A percentile compares a stretch with the other conserved stretches of the same genome.
Evolutionary conservation across 2,329 filamentous ascomycete genomes (phyloP).

Genomic region (Chrysosporium keratinophilum): DNA sequence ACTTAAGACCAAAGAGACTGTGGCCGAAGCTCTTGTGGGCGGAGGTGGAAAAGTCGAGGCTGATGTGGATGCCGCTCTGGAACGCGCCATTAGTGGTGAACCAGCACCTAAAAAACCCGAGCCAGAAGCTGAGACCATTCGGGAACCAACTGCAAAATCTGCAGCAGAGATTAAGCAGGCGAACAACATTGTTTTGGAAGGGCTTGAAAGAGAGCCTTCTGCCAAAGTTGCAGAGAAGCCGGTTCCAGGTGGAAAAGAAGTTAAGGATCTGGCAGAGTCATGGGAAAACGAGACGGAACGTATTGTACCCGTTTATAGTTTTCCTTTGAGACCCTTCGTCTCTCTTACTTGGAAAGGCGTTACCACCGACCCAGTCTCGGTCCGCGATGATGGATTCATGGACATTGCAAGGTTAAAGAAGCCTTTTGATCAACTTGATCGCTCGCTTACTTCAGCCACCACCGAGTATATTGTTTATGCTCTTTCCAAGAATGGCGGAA

Average conservation of each 20-base stretch:
- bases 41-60: conserved; percentile 52
- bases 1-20: conserved; percentile 47
- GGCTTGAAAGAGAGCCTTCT: conserved; percentile 21
- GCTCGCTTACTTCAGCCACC: conserved; percentile 80
- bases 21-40: conserved; percentile 58
- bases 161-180: conserved; percentile 23
- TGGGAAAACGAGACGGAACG: conserved; percentile 54
- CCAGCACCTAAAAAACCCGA: conserved; percentile 29
- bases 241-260: conserved; percentile 22
- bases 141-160: conserved; percentile 22
- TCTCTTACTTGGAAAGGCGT: conserved; percentile 59
- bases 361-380: conserved; percentile 45
- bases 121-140: conserved; percentile 26
- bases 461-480: conserved; percentile 89
- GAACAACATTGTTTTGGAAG: not conserved
- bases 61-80: conserved; percentile 56
- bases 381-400: conserved; percentile 73
- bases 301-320: conserved; percentile 77
- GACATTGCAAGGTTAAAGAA: conserved; percentile 93
- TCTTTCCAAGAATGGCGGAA: conserved; percentile 82
- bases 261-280: conserved; percentile 12
- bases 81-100: conserved; percentile 46
- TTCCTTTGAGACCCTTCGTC: conserved; percentile 94
- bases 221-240: conserved; percentile 46
- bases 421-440: conserved; percentile 94